Percentiles rank a stretch among this genome's conserved stretches.
Evolutionary conservation across 225 moss, liverwort and hornwort genomes (phyloP).

Genomic region (Neckera pumila): DNA sequence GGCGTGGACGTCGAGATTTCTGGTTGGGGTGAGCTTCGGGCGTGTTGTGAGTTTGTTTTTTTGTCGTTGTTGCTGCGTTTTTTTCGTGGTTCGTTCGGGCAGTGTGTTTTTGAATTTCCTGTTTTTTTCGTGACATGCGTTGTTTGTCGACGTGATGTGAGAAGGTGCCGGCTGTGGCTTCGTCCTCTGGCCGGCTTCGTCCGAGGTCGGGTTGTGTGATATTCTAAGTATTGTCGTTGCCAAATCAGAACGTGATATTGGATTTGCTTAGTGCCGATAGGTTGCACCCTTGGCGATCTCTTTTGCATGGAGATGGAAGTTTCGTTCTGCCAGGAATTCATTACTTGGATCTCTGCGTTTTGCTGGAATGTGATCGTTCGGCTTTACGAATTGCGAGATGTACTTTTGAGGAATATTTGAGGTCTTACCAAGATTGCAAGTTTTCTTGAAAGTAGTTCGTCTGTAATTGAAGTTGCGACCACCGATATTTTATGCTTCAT

Average conservation of each 20-base stretch:
- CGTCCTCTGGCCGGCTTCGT: background rate
- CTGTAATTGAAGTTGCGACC: background rate
- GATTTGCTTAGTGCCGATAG: background rate
- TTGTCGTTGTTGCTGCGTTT: background rate
- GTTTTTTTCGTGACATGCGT: background rate
- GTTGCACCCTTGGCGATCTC: background rate
- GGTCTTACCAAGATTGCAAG: background rate
- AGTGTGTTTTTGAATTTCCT: background rate
- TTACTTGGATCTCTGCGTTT: background rate
- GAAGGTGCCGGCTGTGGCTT: background rate
- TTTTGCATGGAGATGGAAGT: background rate
- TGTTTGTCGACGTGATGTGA: background rate
- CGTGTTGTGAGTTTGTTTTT: background rate
- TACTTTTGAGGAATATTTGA: background rate
- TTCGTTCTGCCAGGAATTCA: background rate
- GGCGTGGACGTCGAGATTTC: conserved; percentile 1
- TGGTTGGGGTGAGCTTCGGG: conserved; percentile 18
- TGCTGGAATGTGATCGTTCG: background rate
- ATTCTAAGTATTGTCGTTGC: background rate
- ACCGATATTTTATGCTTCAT: background rate
- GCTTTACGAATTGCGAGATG: background rate
- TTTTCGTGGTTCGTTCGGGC: background rate
- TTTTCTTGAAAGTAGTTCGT: background rate
- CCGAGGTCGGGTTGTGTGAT: background rate
- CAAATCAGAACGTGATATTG: background rate